phyloP scores from a whole-genome alignment of 257 asterid species.

The Gynochthodes officinalis region DNA sequence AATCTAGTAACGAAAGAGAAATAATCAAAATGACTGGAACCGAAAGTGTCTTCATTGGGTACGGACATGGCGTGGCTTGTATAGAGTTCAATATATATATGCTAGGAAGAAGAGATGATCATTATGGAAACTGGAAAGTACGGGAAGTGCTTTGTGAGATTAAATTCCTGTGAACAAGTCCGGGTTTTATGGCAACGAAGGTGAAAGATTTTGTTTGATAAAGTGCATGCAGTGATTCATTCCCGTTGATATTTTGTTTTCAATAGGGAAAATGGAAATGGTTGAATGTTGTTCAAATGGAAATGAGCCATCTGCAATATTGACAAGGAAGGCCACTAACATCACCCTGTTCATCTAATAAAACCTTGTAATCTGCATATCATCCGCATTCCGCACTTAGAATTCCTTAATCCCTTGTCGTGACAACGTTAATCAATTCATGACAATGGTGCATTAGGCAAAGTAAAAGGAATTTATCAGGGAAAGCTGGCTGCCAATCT shows the following conservation, averaged over 20 bases:
- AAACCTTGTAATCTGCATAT: not conserved
- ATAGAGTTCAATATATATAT: not conserved
- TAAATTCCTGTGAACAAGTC: conserved; percentile 14
- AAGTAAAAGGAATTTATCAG: too few species aligned
- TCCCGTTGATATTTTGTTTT: not conserved
- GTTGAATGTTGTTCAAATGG: conserved; percentile 7
- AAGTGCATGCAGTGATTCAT: not conserved
- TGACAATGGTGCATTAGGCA: too few species aligned
- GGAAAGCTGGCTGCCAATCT: too few species aligned
- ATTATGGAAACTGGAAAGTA: not conserved
- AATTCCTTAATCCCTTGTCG: too few species aligned
- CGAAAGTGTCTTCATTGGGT: conserved; percentile 7
- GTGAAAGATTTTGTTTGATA: not conserved
- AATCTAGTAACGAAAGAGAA: conserved; percentile 3
- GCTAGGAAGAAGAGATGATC: not conserved
- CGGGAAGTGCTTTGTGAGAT: conserved; percentile 13
- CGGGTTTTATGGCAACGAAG: conserved; percentile 20
- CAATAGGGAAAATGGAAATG: not conserved
- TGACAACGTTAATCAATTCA: too few species aligned
- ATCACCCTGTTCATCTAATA: not conserved
- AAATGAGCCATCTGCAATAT: conserved; percentile 13
- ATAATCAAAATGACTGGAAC: conserved; percentile 5
- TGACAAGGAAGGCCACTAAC: conserved; percentile 9
- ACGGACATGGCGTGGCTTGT: too few species aligned
- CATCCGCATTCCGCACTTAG: too few species aligned